Conservation (phyloP, 768 basidiomycete species). For the Tricholoma matsutake region DNA sequence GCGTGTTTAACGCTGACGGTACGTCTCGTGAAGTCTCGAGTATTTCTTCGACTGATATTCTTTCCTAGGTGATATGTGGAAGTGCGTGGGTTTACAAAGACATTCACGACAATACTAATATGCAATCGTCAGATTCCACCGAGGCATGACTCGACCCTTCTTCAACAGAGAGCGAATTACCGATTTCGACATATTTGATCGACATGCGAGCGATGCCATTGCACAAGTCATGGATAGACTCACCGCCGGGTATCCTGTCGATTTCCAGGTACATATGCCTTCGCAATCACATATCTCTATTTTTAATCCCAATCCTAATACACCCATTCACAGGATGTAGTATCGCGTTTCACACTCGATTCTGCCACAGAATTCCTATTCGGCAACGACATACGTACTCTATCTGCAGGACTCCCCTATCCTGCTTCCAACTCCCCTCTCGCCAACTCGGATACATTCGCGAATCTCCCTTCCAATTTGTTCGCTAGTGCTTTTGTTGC, state of each 20-base stretch:
- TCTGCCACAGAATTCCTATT: slow-evolving; percentile 63
- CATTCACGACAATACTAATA: not conserved
- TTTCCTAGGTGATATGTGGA: slow-evolving; percentile 51
- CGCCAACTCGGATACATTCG: slow-evolving; percentile 24
- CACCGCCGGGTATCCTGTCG: slow-evolving; percentile 45
- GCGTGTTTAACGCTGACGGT: not conserved
- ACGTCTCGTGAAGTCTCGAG: not conserved
- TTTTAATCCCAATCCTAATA: no score
- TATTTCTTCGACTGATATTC: not conserved
- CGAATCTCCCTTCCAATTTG: slow-evolving; percentile 34
- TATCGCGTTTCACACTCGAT: slow-evolving; percentile 56
- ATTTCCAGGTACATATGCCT: slow-evolving; percentile 49
- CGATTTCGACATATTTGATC: slow-evolving; percentile 61
- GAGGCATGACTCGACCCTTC: slow-evolving; percentile 67
- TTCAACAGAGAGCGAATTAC: slow-evolving; percentile 60
- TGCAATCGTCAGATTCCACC: slow-evolving; percentile 48
- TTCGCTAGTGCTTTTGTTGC: slow-evolving; percentile 50
- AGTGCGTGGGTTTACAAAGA: slow-evolving; percentile 34
- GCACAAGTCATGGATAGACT: slow-evolving; percentile 41
- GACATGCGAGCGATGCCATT: slow-evolving; percentile 49
- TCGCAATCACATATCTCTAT: no score
- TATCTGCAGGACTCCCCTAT: slow-evolving; percentile 49
- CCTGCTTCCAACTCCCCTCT: slow-evolving; percentile 32
- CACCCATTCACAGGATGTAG: slow-evolving; percentile 33
- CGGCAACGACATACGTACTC: slow-evolving; percentile 46